Base-by-base conservation (phyloP, 1,284 basidiomycete species). In the Pyrrhoderma lamaoense region DNA sequence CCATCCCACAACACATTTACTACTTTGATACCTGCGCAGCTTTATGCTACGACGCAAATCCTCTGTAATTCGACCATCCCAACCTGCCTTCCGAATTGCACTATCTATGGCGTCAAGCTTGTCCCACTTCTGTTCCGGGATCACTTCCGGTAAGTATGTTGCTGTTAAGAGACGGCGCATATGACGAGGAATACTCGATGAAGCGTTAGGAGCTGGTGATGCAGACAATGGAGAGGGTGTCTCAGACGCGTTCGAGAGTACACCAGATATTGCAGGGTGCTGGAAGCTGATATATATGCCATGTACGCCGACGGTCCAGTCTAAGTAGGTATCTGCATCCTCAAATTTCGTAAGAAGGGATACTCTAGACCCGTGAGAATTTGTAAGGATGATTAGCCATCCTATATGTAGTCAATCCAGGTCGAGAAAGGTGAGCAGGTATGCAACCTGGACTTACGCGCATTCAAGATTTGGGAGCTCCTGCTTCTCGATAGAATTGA, bases 281-380 rank as follows among this genome's bases (percentile, higher is more conserved):
- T 83, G 77, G 66, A 98, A 90, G 18, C 82, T 78, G 57, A 99
- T 88, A 65, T 88, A 80, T 65, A 98, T 94, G 45, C 95, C 95
- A 68, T 99, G 95, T 2, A 79, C 76, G 54, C 94, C 95, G 55
- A 95, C 67, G 7, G 82, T 84, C 95, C 95, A 99, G 68, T 93
- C 91, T 48, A 95, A 80, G 61, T 95, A 93, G 37, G 85, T 81
- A 19, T 75, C 64, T 50, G 85, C 91, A 60, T 89, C 79, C 68
- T 94, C 92, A 64, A 97, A 97, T 59, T 93, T 80, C 14, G 93
- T 97, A 52, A 99, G 77, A 57, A 99, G 77, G 27, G 93, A 97
- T 49, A 99, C 77, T 48, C 92, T 91, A 62, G 5, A 31, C 27
- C 27, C 27, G 11, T 14, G 16, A 35, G 16, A 27, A 27, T 16